Base-by-base conservation (phyloP, 257 asterid genomes). In the Cruciata laevipes region DNA sequence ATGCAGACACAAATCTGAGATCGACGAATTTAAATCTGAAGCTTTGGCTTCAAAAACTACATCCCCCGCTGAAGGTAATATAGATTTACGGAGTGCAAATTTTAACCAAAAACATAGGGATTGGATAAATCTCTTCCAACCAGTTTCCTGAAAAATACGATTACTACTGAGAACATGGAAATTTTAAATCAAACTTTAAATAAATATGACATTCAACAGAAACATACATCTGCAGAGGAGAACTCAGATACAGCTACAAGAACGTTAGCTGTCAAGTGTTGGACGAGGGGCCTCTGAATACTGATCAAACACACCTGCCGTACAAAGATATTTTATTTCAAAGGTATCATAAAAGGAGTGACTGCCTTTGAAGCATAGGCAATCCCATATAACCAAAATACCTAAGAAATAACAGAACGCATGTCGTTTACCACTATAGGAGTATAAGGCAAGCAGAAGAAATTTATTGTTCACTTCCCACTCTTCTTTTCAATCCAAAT, bases 291-390 rank as follows among this genome's bases (percentile, higher is more conserved):
- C 75, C 80, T 88, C 62, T 80, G 74, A 71, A 79, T 32, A 70
- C 77, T 73, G 51, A 90, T 82, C 78, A 94, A 78, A 75, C 65
- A 57, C 76, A 88, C 73, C 99, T 94, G 95, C n/a, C n/a, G n/a
- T n/a, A n/a, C n/a, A n/a, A n/a, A n/a, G n/a, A n/a, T n/a, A n/a
- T n/a, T n/a, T n/a, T n/a, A n/a, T n/a, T n/a, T n/a, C n/a, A n/a
- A n/a, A n/a, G n/a, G n/a, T n/a, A n/a, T n/a, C n/a, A n/a, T n/a
- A n/a, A n/a, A n/a, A n/a, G n/a, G n/a, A n/a, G n/a, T n/a, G n/a
- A n/a, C n/a, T n/a, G n/a, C n/a, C n/a, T n/a, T n/a, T n/a, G n/a
- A n/a, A n/a, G n/a, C n/a, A n/a, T n/a, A n/a, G n/a, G n/a, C n/a
- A n/a, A n/a, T n/a, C n/a, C n/a, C n/a, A n/a, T n/a, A n/a, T n/a